Evolutionary conservation across 805 yeast genomes (phyloP), one percentile per base, ranked within the genome.

Genomic region (Yarrowia bubula): DNA sequence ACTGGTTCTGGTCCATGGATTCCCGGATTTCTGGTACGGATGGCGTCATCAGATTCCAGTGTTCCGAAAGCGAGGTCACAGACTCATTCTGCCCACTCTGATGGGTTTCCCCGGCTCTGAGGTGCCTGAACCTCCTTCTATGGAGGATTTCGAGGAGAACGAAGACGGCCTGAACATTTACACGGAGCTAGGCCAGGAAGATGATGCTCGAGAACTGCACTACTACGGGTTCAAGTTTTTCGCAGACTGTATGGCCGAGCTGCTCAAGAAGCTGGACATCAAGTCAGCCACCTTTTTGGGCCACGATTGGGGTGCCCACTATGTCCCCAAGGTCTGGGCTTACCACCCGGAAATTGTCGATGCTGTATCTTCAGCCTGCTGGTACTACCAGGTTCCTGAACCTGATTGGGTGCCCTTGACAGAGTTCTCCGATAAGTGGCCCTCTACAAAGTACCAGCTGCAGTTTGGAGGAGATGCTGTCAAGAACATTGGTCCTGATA

Each of bases 291-390:
- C 63, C 47, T 62, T 62, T 15, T 38, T 62, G 32, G 65, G 65
- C 33, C 65, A 62, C 48, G 65, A 62, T 14, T 62, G 65, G 65
- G 65, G 65, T 3, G 60, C 65, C 47, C 65, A 47, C n/a, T 50
- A 62, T 15, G 65, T 53, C 15, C 60, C 65, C 44, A 62, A 62
- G 63, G 63, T 53, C 33, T 47, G 63, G 60, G 44, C 63, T 10
- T 62, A 62, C 41, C 65, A 62, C 31, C 63, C 65, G 14, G 65
- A 62, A 37, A 62, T 62, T 62, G 65, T 62, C 17, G 63, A 62
- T 18, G 63, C 64, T 14, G 18, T 47, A 4, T 62, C 63, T 14
- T 62, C 65, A 8, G 63, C 65, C 32, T 58, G 63, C 22, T 62
- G 60, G 65, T 62, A 53, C 35, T 62, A 47, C 64, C 63, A 53